A percentile compares a stretch with the other conserved stretches of the same genome.
Conservation (phyloP, 257 asterid genomes). For the Echites panduratus region DNA sequence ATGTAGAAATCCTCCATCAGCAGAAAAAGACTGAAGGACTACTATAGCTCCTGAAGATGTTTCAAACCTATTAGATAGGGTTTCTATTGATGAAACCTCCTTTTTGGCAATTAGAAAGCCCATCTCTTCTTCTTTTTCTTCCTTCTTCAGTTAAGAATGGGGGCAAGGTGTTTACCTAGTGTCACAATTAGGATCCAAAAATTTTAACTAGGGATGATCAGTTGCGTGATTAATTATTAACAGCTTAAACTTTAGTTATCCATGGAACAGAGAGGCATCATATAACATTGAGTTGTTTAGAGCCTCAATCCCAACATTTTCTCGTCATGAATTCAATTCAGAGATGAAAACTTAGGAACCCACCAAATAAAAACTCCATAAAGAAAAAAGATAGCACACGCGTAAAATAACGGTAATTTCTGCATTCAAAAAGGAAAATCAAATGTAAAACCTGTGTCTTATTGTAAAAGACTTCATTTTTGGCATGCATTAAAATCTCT, state of each 20-base stretch:
- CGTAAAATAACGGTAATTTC: background rate
- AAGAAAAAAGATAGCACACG: background rate
- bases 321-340: background rate
- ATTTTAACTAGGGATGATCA: background rate
- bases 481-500: slow-evolving; percentile 85
- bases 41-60: background rate
- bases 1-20: background rate
- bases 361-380: background rate
- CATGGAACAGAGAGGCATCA: background rate
- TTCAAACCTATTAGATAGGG: background rate
- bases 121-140: no score
- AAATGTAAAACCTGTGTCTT: slow-evolving; percentile 68
- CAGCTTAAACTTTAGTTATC: background rate
- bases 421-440: background rate
- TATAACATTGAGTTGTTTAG: background rate
- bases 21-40: background rate
- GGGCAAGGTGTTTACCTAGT: background rate
- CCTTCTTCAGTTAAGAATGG: background rate
- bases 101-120: background rate
- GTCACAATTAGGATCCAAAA: background rate
- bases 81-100: background rate
- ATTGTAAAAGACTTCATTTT: slow-evolving; percentile 84
- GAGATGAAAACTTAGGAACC: background rate
- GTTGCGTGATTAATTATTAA: background rate
- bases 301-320: background rate